Evolutionary conservation across 2,329 filamentous ascomycete species (phyloP), one percentile per base, ranked within the genome.

Genomic region (Thelonectria discophora): DNA sequence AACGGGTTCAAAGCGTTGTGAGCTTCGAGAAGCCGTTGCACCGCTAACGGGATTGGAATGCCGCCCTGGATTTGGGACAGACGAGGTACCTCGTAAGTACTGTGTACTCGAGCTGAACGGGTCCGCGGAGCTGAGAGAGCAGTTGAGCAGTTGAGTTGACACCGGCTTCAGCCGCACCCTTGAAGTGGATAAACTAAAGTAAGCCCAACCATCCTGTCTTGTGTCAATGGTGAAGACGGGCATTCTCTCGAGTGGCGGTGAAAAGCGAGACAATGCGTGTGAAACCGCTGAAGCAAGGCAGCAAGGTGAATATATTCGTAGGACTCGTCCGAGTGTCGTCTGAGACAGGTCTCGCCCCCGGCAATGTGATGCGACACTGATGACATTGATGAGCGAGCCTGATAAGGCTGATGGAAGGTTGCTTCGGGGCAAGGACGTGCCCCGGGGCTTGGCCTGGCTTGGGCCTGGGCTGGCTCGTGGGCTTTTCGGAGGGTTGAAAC

Each of bases 151-250:
- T 61, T 61, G 54, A 66, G 56, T 61, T 61, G 54, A 67, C 55
- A 59, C 59, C 46, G 51, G 59, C 62, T 66, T 71, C 69, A 71
- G 69, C 69, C 69, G 65, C 67, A 67, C 61, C 56, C 52, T n/a
- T 27, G 50, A 70, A 70, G 68, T 70, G 65, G 68, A 70, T 69
- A 69, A 70, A 63, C 62, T 58, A 17, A 32, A 48, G 27, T 46
- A 50, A 58, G 55, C 50, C 45, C 47, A 49, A 50, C 21, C 24
- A 24, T 24, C 24, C 7, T 4, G 24, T 4, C 24, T 24, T 24
- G 24, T 7, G 24, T 7, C 24, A 4, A 7, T n/a, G 11, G 39
- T n/a, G 39, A 42, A 42, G 15, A 42, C 7, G 32, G 24, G 32
- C 32, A 34, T 34, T 34, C 32, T 6, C 4, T 15, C 18, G 39